A percentile compares a stretch with the other conserved stretches of the same genome.
These are phyloP conservation scores for Domatiomyces catenatus DNA, from an alignment of 2,329 filamentous ascomycete species.

Conservation along the genomic window DNA sequence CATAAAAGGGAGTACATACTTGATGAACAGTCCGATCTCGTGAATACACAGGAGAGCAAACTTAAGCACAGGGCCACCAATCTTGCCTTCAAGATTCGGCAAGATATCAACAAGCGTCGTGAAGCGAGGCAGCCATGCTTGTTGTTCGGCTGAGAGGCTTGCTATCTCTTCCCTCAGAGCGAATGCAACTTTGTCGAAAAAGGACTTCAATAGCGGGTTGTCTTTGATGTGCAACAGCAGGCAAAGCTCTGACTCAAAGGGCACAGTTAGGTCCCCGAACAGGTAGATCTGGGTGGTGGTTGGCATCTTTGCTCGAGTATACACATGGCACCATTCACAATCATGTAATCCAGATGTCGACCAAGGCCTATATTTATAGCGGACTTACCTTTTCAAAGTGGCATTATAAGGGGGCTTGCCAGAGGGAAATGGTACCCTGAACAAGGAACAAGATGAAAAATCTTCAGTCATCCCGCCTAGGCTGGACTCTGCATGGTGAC, in stretches of 20 bases:
- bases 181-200: slow-evolving; percentile 27
- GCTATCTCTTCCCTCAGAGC: slow-evolving; percentile 28
- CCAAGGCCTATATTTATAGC: background rate
- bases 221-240: background rate
- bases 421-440: background rate
- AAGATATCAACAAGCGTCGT: slow-evolving; percentile 7
- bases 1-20: slow-evolving; percentile 21
- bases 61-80: slow-evolving; percentile 29
- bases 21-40: slow-evolving; percentile 31
- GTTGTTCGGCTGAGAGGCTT: slow-evolving; percentile 11
- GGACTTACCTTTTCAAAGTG: background rate
- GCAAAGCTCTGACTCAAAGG: background rate
- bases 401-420: background rate
- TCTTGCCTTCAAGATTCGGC: slow-evolving; percentile 22
- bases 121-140: slow-evolving; percentile 15
- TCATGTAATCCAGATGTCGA: background rate
- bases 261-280: background rate
- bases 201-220: slow-evolving; percentile 23
- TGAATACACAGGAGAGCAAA: slow-evolving; percentile 28
- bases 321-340: background rate
- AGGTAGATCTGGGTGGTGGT: background rate
- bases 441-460: background rate
- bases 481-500: background rate
- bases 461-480: background rate
- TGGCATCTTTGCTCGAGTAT: background rate